Evolutionary conservation across 163 green algal species (phyloP), one percentile per base, ranked within the genome.

Genomic region (Coccomyxa subellipsoidea): DNA sequence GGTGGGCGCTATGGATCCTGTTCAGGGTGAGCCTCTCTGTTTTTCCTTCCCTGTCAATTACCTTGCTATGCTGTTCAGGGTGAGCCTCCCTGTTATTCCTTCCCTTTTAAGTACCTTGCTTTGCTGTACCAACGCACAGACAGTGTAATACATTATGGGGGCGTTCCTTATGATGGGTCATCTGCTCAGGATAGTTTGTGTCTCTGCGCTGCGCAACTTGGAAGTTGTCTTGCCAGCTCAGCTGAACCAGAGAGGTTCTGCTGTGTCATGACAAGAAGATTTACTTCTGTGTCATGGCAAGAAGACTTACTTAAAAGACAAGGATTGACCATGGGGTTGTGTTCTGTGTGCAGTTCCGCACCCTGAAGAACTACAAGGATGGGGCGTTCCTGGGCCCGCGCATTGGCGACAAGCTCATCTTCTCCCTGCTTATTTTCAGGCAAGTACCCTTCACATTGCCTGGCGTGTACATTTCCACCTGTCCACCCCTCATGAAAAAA

Each of bases 401-500:
- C 31, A 47, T 92, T 31, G 80, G 88, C 3, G 89, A 92, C 81
- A 92, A 91, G 87, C 38, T 92, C 70, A 78, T 91, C 15, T 88
- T 92, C 79, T 84, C 85, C 29, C 37, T 90, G 3, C 78, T 94
- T 47, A 87, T 94, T 73, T 88, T 94, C 47, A 85, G 31, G 54
- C 66, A 2, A 8, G 70, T 53, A 7, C 5, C 32, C 21, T 31
- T 7, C 3, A n/a, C n/a, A n/a, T n/a, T n/a, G n/a, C n/a, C n/a
- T n/a, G n/a, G n/a, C n/a, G n/a, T n/a, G n/a, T n/a, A n/a, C n/a
- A n/a, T n/a, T n/a, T n/a, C n/a, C n/a, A n/a, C n/a, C n/a, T n/a
- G n/a, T n/a, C n/a, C n/a, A n/a, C n/a, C n/a, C n/a, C n/a, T n/a
- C n/a, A n/a, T n/a, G n/a, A n/a, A 59, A 27, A 8, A 8, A 59